phyloP scores from a whole-genome alignment of 2,329 filamentous ascomycete species.

The Aspergillus tanneri region DNA sequence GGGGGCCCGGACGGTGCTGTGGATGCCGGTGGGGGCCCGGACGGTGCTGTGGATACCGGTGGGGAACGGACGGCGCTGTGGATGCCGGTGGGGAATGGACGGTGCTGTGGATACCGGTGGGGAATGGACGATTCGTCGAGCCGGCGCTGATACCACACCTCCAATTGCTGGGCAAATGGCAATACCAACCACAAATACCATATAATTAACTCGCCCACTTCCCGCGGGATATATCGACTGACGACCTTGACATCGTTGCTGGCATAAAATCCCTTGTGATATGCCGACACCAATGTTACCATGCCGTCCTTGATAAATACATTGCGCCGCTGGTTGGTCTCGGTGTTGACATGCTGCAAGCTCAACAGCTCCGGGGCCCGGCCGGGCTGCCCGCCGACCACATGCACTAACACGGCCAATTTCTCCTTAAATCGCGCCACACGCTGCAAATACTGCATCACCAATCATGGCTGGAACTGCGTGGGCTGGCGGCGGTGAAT shows the following conservation, averaged over 20 bases:
- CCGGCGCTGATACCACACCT: too few species aligned
- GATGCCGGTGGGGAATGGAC: too few species aligned
- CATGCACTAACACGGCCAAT: background rate
- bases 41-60: too few species aligned
- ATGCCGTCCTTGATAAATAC: constrained; percentile 9
- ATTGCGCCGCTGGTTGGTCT: constrained; percentile 1
- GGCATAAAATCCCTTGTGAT: constrained; percentile 9
- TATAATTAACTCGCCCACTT: constrained; percentile 6
- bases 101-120: too few species aligned
- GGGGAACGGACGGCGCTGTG: too few species aligned
- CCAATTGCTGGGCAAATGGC: too few species aligned
- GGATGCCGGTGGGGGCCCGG: too few species aligned
- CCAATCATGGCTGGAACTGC: background rate
- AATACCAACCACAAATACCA: too few species aligned
- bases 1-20: too few species aligned
- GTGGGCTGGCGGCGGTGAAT: background rate
- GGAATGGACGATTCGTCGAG: too few species aligned
- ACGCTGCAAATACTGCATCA: constrained; percentile 1
- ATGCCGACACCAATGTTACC: background rate
- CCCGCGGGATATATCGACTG: background rate
- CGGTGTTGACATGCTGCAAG: background rate
- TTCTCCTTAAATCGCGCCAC: constrained; percentile 5
- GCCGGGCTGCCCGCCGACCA: background rate
- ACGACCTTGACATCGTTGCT: constrained; percentile 9
- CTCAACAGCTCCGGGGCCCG: background rate